phyloP scores from a whole-genome alignment of 1,139 yeast species.

The Casaregolazyma suthepensis region DNA sequence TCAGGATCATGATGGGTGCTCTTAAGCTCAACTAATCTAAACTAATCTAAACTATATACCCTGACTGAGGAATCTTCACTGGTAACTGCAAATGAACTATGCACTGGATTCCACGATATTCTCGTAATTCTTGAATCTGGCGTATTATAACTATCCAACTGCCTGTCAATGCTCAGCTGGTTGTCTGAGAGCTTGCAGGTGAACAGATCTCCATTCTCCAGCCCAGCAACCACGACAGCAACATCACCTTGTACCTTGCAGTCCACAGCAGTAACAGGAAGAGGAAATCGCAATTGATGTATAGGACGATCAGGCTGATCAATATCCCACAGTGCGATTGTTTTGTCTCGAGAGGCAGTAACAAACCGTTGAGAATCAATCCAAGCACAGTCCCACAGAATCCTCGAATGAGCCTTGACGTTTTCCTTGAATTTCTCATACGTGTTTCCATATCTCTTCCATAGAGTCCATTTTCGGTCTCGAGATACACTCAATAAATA shows the following conservation, averaged over 20 bases:
- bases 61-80: constrained; percentile 62
- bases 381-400: constrained; percentile 96
- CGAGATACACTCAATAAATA: constrained; percentile 78
- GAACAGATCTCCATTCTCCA: constrained; percentile 56
- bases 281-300: constrained; percentile 28
- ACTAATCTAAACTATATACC: constrained; percentile 12
- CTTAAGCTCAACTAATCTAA: neutral
- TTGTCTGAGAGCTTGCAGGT: constrained; percentile 27
- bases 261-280: constrained; percentile 72
- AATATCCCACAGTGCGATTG: constrained; percentile 64
- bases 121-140: constrained; percentile 58
- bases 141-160: constrained; percentile 34
- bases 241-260: constrained; percentile 33
- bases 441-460: constrained; percentile 46
- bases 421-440: constrained; percentile 39
- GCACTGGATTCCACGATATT: constrained; percentile 46
- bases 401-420: constrained; percentile 78
- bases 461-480: constrained; percentile 79
- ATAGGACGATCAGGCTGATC: constrained; percentile 21
- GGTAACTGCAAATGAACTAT: constrained; percentile 49
- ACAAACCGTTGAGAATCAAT: constrained; percentile 41
- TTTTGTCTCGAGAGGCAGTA: constrained; percentile 85
- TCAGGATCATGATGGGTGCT: too few species aligned
- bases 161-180: constrained; percentile 1
- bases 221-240: constrained; percentile 56